A percentile compares a stretch with the other conserved stretches of the same genome.
These are phyloP conservation scores for Brassica cretica DNA, from an alignment of 345 rosid genomes.

Conservation along the genomic window DNA sequence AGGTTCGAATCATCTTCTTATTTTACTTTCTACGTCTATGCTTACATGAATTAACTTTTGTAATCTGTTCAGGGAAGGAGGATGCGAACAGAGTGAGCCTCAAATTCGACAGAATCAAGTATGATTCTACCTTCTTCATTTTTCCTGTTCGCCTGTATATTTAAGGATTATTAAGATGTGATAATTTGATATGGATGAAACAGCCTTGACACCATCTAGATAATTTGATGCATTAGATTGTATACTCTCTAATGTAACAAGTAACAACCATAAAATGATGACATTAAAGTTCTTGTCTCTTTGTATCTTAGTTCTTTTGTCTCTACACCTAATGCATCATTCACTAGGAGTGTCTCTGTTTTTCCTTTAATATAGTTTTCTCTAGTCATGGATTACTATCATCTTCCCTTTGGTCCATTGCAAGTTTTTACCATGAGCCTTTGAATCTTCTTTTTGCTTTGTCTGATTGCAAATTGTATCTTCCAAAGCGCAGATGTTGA, in stretches of 20 bases:
- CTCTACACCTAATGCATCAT: slow-evolving; percentile 11
- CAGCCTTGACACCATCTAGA: not conserved
- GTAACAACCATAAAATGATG: not conserved
- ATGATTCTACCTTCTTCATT: not conserved
- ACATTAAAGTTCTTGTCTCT: too few relatives aligned
- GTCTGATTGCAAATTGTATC: slow-evolving; percentile 3
- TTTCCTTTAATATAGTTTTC: not conserved
- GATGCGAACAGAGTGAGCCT: slow-evolving; percentile 1
- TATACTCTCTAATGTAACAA: not conserved
- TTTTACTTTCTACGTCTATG: not conserved
- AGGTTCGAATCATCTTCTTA: slow-evolving; percentile 41
- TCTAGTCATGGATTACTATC: not conserved
- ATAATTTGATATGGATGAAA: not conserved
- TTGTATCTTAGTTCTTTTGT: not conserved
- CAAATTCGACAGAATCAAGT: not conserved
- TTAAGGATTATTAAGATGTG: not conserved
- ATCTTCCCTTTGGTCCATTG: not conserved
- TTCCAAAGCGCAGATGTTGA: not conserved
- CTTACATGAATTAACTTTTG: not conserved
- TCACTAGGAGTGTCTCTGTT: slow-evolving; percentile 11
- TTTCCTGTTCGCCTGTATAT: not conserved
- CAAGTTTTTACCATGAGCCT: not conserved
- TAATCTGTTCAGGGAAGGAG: not conserved
- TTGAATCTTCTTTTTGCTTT: slow-evolving; percentile 3
- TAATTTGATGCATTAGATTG: not conserved